Base-by-base conservation (phyloP, 805 yeast genomes). In the Saturnispora bothae region DNA sequence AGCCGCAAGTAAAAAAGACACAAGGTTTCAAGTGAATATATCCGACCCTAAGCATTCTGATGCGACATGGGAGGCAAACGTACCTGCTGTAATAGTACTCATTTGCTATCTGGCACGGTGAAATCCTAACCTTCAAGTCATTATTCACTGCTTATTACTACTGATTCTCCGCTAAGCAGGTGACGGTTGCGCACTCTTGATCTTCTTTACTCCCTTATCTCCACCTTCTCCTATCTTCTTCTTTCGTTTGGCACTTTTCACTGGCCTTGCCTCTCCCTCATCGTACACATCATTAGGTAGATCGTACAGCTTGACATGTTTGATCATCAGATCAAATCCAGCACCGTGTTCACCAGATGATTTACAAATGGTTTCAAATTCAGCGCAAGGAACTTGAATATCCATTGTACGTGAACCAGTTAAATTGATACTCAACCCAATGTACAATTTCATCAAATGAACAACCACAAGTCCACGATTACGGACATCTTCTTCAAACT, bases 321-420 rank as follows among this genome's bases (percentile, higher is more conserved):
- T 78, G 49, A 86, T 76, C 40, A 72, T 66, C 43, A 89, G 65
- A 18, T 76, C 64, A 50, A 76, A 68, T 8, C 68, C 58, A 31
- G 74, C 71, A 38, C 74, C 79, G 50, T 73, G 92, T 28, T 68
- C 66, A 16, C 67, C 66, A 76, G 89, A 83, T 25, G 74, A 69
- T 46, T 83, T 77, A 59, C 96, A 84, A 6, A 84, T 60, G 31
- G 71, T 77, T 61, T 73, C 85, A 56, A 89, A 92, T 43, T 92
- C 97, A 16, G 83, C 71, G 54, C 97, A 88, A 15, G 95, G 95
- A 45, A 77, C 72, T 50, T 82, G 94, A 41, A 89, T 79, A 56
- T 86, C 95, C 48, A 88, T 68, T 49, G 77, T 73, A 62, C 74
- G 71, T 35, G 66, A 72, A 18, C 71, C 75, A 36, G 70, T 66